Evolutionary conservation across 2,329 filamentous ascomycete species (phyloP), one percentile per base, ranked within the genome.

Genomic region (Pezicula radicicola): DNA sequence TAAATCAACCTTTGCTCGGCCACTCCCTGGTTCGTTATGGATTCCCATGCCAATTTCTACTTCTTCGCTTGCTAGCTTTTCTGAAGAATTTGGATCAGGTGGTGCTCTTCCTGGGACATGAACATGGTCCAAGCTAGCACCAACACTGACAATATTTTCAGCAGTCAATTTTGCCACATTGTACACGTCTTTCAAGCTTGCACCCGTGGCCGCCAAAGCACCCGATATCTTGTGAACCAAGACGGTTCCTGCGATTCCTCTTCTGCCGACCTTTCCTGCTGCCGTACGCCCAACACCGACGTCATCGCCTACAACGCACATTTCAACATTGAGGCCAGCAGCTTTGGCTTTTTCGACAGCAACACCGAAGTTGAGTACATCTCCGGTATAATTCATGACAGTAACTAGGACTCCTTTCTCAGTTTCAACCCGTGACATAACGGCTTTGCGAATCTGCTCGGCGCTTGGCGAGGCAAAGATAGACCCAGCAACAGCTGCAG

Each of bases 321-420:
- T 96, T 67, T 96, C 89, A 0, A 89, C 88, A 16, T 84, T 73
- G 21, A 91, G 71, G 0, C 91, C 92, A 0, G 84, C 82, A 1
- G 91, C 91, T 53, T 88, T 86, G 15, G 91, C 91, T 74, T 96
- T 96, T 70, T 97, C 93, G 8, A 94, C 89, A 1, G 87, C 92
- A 80, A 97, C 87, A 50, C 91, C 92, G 66, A 97, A 97, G 72
- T 96, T 95, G 60, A 97, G 79, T 49, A 96, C 83, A 68, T 92
- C 89, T 36, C 89, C 89, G 1, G 91, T 96, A 70, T 96, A 96
- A 70, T 97, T 97, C 89, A 96, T 96, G 28, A 96, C 89, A 6
- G 92, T 86, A n/a, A 96, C 88, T 39, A 97, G 70, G 1, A 96
- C 88, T 21, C 92, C 93, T 55, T 83, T 80, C 42, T 80, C 77